A percentile compares a stretch with the other conserved stretches of the same genome.
Evolutionary conservation across 306 rosid genomes (phyloP).

Genomic region (Pueraria montana): DNA sequence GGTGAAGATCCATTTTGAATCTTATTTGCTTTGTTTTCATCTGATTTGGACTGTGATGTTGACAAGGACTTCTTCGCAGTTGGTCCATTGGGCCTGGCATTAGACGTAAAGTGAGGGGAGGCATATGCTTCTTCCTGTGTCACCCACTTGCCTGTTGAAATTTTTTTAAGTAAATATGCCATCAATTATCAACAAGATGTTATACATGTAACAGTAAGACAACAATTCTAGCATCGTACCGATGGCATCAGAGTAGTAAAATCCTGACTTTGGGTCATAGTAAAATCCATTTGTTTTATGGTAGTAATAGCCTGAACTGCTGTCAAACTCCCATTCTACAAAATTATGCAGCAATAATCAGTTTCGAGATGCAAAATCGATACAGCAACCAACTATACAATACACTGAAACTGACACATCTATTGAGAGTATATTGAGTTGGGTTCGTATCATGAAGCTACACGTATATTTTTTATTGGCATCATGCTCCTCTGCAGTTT

Average conservation of each 20-base stretch:
- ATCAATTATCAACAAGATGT: slow-evolving; percentile 32
- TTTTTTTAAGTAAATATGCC: slow-evolving; percentile 49
- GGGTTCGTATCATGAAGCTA: slow-evolving; percentile 30
- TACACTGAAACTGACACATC: slow-evolving; percentile 16
- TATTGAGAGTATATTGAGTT: not conserved
- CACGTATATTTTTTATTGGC: not conserved
- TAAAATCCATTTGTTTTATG: slow-evolving; percentile 84
- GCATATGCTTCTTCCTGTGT: slow-evolving; percentile 93
- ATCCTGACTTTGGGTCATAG: slow-evolving; percentile 86
- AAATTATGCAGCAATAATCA: slow-evolving; percentile 64
- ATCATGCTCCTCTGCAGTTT: not conserved
- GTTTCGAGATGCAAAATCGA: slow-evolving; percentile 45
- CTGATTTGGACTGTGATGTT: slow-evolving; percentile 55
- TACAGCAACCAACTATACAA: slow-evolving; percentile 5
- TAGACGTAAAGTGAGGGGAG: slow-evolving; percentile 72
- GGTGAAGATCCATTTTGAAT: slow-evolving; percentile 62
- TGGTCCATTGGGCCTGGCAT: slow-evolving; percentile 55
- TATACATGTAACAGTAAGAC: slow-evolving; percentile 20
- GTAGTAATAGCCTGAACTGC: slow-evolving; percentile 84
- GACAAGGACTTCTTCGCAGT: slow-evolving; percentile 55
- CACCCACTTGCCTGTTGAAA: slow-evolving; percentile 92
- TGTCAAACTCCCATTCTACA: slow-evolving; percentile 91
- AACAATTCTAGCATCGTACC: slow-evolving; percentile 57
- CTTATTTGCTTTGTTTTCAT: slow-evolving; percentile 58
- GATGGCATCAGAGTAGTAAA: slow-evolving; percentile 87